A percentile compares a stretch with the other conserved stretches of the same genome.
Evolutionary conservation across 768 basidiomycete species (phyloP).

Genomic region (Dioszegia aurantiaca): DNA sequence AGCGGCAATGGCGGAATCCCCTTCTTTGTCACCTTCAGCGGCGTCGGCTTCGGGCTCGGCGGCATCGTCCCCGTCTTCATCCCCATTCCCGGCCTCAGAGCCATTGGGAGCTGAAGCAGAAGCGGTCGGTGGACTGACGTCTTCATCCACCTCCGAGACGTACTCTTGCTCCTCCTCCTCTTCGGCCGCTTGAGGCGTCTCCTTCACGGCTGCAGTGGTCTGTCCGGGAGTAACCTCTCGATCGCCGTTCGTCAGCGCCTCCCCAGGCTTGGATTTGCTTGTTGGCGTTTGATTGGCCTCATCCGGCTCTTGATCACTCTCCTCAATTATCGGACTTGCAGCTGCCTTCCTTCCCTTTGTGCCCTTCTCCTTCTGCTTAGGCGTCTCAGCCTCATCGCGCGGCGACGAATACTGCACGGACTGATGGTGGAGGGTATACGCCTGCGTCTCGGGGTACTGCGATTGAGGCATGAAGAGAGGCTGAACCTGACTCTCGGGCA

Average conservation of each 20-base stretch:
- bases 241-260: not conserved
- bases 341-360: not conserved
- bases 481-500: not conserved
- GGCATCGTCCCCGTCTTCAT: not conserved
- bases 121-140: not conserved
- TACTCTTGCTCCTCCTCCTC: conserved; percentile 1
- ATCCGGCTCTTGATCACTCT: not conserved
- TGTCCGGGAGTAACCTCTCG: not conserved
- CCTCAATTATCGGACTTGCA: conserved; percentile 1
- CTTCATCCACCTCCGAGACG: not conserved
- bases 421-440: conserved; percentile 1
- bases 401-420: not conserved
- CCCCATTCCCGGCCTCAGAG: not conserved
- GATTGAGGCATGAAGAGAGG: conserved; percentile 14
- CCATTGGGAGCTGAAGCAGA: too few relatives aligned
- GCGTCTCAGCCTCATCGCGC: not conserved
- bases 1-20: not conserved
- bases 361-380: not conserved
- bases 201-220: not conserved
- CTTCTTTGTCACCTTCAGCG: not conserved
- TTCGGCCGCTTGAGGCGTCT: not conserved
- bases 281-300: not conserved
- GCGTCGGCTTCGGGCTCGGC: too few relatives aligned
- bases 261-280: not conserved
- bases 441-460: conserved; percentile 7